A percentile compares a stretch with the other conserved stretches of the same genome.
Conservation (phyloP, 2,329 filamentous ascomycete genomes). For the Passalora sequoiae region DNA sequence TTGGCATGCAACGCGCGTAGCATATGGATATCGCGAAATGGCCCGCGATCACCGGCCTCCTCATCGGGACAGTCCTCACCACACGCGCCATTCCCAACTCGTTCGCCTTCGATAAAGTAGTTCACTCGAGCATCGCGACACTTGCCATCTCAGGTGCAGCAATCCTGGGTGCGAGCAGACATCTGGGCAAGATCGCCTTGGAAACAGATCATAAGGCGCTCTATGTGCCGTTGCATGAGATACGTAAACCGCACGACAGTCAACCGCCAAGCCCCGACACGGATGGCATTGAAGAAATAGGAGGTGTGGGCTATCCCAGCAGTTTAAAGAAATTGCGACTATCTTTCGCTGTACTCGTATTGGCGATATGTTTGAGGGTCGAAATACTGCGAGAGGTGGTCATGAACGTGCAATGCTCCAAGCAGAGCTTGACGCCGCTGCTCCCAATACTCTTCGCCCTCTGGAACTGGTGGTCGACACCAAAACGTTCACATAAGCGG, state of each 20-base stretch:
- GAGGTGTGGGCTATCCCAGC: slow-evolving; percentile 18
- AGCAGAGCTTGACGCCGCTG: slow-evolving; percentile 25
- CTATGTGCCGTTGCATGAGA: slow-evolving; percentile 32
- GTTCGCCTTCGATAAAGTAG: slow-evolving; percentile 41
- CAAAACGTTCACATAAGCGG: slow-evolving; percentile 9
- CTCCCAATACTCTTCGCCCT: slow-evolving; percentile 29
- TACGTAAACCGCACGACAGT: slow-evolving; percentile 19
- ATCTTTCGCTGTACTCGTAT: slow-evolving; percentile 27
- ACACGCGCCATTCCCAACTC: slow-evolving; percentile 23
- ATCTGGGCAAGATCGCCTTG: slow-evolving; percentile 21
- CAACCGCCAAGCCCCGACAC: slow-evolving; percentile 21
- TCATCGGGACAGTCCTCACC: slow-evolving; percentile 26
- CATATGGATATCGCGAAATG: slow-evolving; percentile 15
- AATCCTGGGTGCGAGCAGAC: slow-evolving; percentile 37
- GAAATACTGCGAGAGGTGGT: slow-evolving; percentile 41
- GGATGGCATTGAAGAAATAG: slow-evolving; percentile 11
- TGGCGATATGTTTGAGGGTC: slow-evolving; percentile 30
- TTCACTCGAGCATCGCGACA: slow-evolving; percentile 40
- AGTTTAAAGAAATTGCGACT: slow-evolving; percentile 27
- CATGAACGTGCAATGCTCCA: slow-evolving; percentile 41
- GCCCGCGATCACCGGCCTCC: slow-evolving; percentile 26
- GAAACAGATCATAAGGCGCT: slow-evolving; percentile 20
- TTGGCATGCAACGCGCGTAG: neutral
- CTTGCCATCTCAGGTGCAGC: slow-evolving; percentile 39
- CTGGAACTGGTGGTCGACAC: slow-evolving; percentile 25